Evolutionary conservation across 1,284 basidiomycete species (phyloP), one percentile per base, ranked within the genome.

Genomic region (Stereum hirsutum): DNA sequence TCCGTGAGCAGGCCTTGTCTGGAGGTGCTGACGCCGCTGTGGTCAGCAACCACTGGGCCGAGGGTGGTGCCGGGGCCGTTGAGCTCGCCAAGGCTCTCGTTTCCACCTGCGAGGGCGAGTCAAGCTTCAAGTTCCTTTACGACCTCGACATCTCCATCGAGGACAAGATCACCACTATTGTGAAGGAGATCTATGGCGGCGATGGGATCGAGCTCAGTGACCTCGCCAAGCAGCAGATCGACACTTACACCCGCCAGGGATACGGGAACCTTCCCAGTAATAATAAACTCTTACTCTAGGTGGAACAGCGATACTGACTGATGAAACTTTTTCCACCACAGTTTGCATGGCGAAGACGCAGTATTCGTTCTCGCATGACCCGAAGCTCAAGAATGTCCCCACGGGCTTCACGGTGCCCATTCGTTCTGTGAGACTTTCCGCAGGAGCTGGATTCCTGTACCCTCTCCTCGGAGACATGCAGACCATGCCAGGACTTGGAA

Each of bases 311-410:
- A 21, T 15, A 38, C 52, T 54, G 33, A 54, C 37, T 34, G 19
- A 40, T 35, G 58, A n/a, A n/a, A n/a, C n/a, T n/a, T n/a, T n/a
- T n/a, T n/a, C 35, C 21, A 35, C 39, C 34, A 3, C 60, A 81
- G 90, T 94, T 59, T 97, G 94, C 67, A 94, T 98, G 91, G 94
- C 95, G 46, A 99, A 99, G 75, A 99, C 96, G 3, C 94, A 95
- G 54, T 88, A 96, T 54, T 95, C 91, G 17, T 92, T 97, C 70
- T 94, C 90, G 20, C 91, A 94, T 60, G 87, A 97, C 59, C 86
- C 92, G n/a, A 82, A 82, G 54, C 72, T 89, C 52, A 96, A 96
- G 72, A 84, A 84, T 53, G 90, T 89, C 2, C 91, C 93, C 4
- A 80, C 80, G 39, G 87, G 89, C 30, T 99, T 99, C 69, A 95